Evolutionary conservation across 805 yeast genomes (phyloP).

Genomic region (Lipomyces chichibuensis): DNA sequence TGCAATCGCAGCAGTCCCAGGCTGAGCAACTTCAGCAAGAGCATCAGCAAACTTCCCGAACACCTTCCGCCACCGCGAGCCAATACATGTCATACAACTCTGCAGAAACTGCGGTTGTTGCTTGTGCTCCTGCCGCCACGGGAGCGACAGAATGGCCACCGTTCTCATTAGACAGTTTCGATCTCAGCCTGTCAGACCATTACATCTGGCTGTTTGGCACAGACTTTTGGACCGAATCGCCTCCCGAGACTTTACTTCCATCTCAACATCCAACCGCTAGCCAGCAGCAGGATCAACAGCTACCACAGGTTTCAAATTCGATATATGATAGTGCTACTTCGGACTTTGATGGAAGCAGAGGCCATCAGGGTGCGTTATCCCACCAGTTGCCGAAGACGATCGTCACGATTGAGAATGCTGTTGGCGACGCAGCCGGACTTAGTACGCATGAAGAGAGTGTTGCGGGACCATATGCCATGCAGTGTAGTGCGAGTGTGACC

Average conservation of each 20-base stretch:
- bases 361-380: neutral
- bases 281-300: constrained; percentile 2
- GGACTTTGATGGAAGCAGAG: neutral
- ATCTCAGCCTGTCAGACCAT: constrained; percentile 37
- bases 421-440: neutral
- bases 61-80: neutral
- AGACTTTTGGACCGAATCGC: constrained; percentile 34
- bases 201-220: constrained; percentile 41
- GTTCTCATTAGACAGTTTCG: constrained; percentile 34
- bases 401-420: neutral
- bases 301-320: neutral
- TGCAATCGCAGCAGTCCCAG: constrained; percentile 5
- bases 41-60: neutral
- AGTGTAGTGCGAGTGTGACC: neutral
- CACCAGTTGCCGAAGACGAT: neutral
- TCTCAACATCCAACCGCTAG: neutral
- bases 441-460: neutral
- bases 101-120: neutral
- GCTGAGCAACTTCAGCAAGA: constrained; percentile 4
- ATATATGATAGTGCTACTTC: neutral
- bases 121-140: neutral
- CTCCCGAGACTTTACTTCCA: constrained; percentile 15
- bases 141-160: constrained; percentile 19
- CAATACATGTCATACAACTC: neutral
- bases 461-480: neutral